phyloP scores from a whole-genome alignment of 2,329 filamentous ascomycete genomes.

The Nannizziopsis barbatae region DNA sequence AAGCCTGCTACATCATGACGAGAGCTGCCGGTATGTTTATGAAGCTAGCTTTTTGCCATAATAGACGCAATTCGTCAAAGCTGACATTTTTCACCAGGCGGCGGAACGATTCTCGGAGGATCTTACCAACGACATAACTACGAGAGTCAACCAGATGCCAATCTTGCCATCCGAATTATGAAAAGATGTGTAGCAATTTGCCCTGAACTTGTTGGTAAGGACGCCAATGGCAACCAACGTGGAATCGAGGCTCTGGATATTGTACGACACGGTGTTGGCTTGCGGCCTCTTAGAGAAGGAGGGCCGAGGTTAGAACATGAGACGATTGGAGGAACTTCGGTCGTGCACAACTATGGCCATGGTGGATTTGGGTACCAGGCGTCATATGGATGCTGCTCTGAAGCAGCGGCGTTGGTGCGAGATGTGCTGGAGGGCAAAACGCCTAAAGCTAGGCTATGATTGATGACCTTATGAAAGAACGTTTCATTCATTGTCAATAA shows the following conservation, averaged over 20 bases:
- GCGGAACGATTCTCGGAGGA: conserved; percentile 77
- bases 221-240: conserved; percentile 20
- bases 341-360: conserved; percentile 38
- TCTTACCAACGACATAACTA: conserved; percentile 70
- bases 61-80: background rate
- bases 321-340: conserved; percentile 48
- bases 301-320: conserved; percentile 69
- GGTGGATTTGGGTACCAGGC: conserved; percentile 52
- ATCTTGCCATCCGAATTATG: conserved; percentile 75
- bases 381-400: conserved; percentile 58
- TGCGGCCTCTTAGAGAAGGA: conserved; percentile 62
- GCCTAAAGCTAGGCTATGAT: conserved; percentile 25
- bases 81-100: conserved; percentile 37
- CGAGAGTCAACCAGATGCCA: conserved; percentile 67
- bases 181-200: conserved; percentile 42
- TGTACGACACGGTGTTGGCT: conserved; percentile 68
- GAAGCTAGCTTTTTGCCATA: background rate
- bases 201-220: conserved; percentile 42
- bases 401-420: conserved; percentile 55
- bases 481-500: background rate
- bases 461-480: background rate
- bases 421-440: conserved; percentile 33
- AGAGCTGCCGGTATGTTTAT: conserved; percentile 43
- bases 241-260: conserved; percentile 64
- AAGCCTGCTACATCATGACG: conserved; percentile 72